These are phyloP conservation scores for Hericium coralloides DNA, from an alignment of 768 basidiomycete species.

Conservation along the genomic window DNA sequence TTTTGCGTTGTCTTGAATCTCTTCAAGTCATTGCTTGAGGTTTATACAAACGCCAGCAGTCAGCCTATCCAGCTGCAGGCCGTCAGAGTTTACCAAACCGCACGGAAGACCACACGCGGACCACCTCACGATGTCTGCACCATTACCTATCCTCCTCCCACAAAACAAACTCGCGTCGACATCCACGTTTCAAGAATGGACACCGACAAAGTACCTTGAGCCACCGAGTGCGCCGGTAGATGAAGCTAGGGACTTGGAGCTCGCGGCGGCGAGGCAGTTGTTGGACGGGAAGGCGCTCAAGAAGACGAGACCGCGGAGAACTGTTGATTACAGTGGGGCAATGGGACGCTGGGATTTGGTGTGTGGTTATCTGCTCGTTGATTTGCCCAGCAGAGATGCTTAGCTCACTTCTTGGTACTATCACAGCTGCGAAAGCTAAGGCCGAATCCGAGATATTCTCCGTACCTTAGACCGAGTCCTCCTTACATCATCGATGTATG, in stretches of 20 bases:
- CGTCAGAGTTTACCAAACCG: too few species aligned
- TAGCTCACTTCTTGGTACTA: slow-evolving; percentile 1
- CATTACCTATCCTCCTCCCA: slow-evolving; percentile 51
- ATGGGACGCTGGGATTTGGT: slow-evolving; percentile 84
- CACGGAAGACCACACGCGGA: too few species aligned
- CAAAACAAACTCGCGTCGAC: slow-evolving; percentile 26
- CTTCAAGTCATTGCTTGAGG: too few species aligned
- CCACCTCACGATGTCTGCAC: not conserved
- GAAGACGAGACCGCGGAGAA: slow-evolving; percentile 87
- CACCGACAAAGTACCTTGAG: slow-evolving; percentile 58
- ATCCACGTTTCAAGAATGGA: slow-evolving; percentile 46
- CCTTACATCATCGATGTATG: slow-evolving; percentile 86
- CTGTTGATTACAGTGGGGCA: slow-evolving; percentile 90
- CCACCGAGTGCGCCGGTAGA: slow-evolving; percentile 72
- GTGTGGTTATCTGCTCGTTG: slow-evolving; percentile 1
- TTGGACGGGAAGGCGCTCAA: slow-evolving; percentile 79
- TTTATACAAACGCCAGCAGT: too few species aligned
- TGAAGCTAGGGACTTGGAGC: slow-evolving; percentile 72
- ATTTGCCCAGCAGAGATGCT: not conserved
- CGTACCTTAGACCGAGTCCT: slow-evolving; percentile 73
- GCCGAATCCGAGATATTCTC: slow-evolving; percentile 68
- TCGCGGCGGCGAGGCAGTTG: slow-evolving; percentile 61
- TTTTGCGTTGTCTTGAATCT: too few species aligned
- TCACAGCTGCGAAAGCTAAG: slow-evolving; percentile 65
- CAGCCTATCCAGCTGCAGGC: too few species aligned